Evolutionary conservation across 345 rosid genomes (phyloP), one percentile per base, ranked within the genome.

Genomic region (Lumnitzera littorea): DNA sequence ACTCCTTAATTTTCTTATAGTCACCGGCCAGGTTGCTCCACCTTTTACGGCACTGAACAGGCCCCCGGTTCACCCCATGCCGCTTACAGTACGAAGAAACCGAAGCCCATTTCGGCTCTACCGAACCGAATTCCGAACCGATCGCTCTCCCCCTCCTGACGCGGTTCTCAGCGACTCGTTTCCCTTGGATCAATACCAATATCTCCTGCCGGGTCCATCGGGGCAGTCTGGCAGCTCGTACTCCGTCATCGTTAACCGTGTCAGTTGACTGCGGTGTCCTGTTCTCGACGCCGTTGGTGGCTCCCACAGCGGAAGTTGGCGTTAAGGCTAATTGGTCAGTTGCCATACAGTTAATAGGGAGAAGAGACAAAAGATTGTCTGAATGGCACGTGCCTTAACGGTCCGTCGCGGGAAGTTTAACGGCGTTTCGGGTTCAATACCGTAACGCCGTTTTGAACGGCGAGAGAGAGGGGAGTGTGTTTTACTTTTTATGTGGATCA

Each of bases 21-120:
- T 94, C 99, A 23, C 99, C 99, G n/a, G 99, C 83, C 46, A 94
- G 78, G 67, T 94, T 94, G 68, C 97, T 94, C 97, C 97, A 94
- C 64, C 97, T 74, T 69, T 94, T 94, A 51, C 97, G 95, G 72
- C 99, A 94, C 92, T 94, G 99, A 20, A 94, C 89, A 20, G 99
- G 99, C 0, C 95, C 99, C 12, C 99, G 80, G 78, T 90, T 86
- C 62, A 91, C 99, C 0, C 97, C 97, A 72, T 94, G 95, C 48
- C 89, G 71, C 20, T 76, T 81, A 31, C 97, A 94, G 74, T 94
- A 94, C 12, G 96, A 83, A 1, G 97, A 94, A 2, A 94, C 95
- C 4, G 95, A 80, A 0, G 96, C 91, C 99, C 99, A 94, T 68
- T 94, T 94, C 1, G 99, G 89, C 72, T 94, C 99, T 58, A 80